These are phyloP conservation scores for Boletus subluridellus DNA, from an alignment of 1,284 basidiomycete species.

Conservation along the genomic window DNA sequence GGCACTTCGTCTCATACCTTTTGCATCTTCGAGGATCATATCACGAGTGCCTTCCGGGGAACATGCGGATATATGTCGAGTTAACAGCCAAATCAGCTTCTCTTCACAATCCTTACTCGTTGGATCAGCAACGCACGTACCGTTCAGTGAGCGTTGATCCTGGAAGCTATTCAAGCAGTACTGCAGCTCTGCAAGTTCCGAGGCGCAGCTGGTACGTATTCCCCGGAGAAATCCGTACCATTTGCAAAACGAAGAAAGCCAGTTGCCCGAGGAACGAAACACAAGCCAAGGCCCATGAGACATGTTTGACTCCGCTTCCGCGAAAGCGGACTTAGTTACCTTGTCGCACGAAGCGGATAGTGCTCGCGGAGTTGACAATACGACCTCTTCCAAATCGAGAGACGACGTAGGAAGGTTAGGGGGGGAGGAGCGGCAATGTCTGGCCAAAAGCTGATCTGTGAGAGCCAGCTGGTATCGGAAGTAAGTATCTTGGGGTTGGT, in stretches of 20 bases:
- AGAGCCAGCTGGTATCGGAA: background rate
- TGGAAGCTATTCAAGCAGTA: background rate
- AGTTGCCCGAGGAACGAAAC: background rate
- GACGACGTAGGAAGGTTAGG: constrained; percentile 16
- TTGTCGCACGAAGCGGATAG: constrained; percentile 14
- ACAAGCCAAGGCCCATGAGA: background rate
- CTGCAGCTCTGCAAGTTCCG: background rate
- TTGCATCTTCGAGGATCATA: background rate
- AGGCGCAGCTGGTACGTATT: background rate
- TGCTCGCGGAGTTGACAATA: constrained; percentile 32
- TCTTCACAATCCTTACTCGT: background rate
- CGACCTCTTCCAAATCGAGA: constrained; percentile 32
- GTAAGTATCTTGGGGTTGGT: background rate
- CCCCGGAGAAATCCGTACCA: background rate
- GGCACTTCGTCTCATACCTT: background rate
- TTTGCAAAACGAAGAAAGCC: background rate
- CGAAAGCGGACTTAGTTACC: constrained; percentile 29
- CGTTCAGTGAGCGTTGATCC: background rate
- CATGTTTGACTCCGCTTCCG: constrained; percentile 30
- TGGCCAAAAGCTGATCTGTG: background rate
- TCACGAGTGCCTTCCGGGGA: background rate
- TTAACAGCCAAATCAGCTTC: background rate
- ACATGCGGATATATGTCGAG: background rate
- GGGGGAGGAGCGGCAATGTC: background rate
- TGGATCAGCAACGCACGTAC: constrained; percentile 1